Evolutionary conservation across 208 protist genomes (phyloP), one percentile per base, ranked within the genome.

Genomic region (Porcisia deanei): DNA sequence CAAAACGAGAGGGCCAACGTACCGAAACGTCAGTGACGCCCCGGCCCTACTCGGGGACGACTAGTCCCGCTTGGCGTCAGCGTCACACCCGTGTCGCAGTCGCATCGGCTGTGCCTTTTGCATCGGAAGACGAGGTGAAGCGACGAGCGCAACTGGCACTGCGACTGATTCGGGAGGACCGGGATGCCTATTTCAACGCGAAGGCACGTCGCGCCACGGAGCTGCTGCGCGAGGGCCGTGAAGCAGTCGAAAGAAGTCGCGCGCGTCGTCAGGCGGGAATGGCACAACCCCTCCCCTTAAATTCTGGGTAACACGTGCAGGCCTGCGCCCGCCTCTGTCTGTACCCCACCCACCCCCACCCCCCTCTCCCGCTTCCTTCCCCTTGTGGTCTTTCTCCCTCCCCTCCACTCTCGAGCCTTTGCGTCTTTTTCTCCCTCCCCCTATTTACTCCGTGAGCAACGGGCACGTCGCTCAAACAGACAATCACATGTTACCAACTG

Each of bases 141-240:
- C 72, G 39, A 34, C 77, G 77, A 41, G 77, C 66, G 39, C 77
- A 53, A 34, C 54, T 41, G 43, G 77, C 77, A 18, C 59, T 82
- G 54, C 77, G 55, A 41, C 54, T 57, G 37, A 53, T 82, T 43
- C 77, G 71, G 43, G 77, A 82, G 53, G 77, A 82, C 0, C 64
- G 73, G 8, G 72, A 76, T 47, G 73, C 72, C 20, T 71, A 77
- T 49, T 64, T 82, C 39, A 82, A 77, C 39, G 77, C 77, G 10
- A 82, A 82, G 34, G 65, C 65, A 1, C 71, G 77, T 5, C 71
- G 77, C 9, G 77, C 77, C 3, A n/a, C 57, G 57, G 72, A 73
- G 72, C 77, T 82, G 71, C 72, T 82, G 49, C 63, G 25, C 1
- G 77, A 82, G 34, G 73, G 77, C 0, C 73, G 72, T 25, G 71